A percentile compares a stretch with the other conserved stretches of the same genome.
Conservation (phyloP, 1,284 basidiomycete species). For the Heterobasidion parviporum region DNA sequence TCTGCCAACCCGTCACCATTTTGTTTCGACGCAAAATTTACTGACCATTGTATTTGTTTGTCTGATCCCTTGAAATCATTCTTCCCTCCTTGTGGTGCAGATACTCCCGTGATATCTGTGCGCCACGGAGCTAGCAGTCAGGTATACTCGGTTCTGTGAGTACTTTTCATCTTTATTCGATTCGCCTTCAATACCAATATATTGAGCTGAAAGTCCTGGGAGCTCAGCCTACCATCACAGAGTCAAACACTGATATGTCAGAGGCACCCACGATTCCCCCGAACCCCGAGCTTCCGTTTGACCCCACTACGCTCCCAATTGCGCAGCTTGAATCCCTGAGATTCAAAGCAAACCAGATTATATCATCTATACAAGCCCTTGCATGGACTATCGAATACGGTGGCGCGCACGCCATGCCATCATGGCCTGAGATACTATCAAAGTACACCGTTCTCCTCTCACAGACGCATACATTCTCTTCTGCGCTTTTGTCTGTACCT, state of each 20-base stretch:
- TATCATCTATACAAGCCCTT: slow-evolving; percentile 61
- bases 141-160: no score
- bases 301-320: slow-evolving; percentile 6
- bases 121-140: no score
- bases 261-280: background rate
- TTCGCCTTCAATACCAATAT: no score
- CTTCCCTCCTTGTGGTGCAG: no score
- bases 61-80: no score
- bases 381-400: slow-evolving; percentile 54
- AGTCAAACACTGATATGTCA: background rate
- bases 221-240: background rate
- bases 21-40: no score
- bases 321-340: slow-evolving; percentile 64
- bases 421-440: slow-evolving; percentile 76
- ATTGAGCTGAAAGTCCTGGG: no score
- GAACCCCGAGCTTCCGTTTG: background rate
- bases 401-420: slow-evolving; percentile 46
- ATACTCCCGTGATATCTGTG: no score
- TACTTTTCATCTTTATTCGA: no score
- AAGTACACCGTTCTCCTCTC: slow-evolving; percentile 78
- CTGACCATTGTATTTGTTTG: no score
- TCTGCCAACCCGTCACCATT: no score
- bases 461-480: slow-evolving; percentile 67
- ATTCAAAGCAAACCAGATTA: slow-evolving; percentile 67
- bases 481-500: slow-evolving; percentile 31